Evolutionary conservation across 164 flowering plant species (phyloP), one percentile per base, ranked within the genome.

Genomic region (Sextonia rubra): DNA sequence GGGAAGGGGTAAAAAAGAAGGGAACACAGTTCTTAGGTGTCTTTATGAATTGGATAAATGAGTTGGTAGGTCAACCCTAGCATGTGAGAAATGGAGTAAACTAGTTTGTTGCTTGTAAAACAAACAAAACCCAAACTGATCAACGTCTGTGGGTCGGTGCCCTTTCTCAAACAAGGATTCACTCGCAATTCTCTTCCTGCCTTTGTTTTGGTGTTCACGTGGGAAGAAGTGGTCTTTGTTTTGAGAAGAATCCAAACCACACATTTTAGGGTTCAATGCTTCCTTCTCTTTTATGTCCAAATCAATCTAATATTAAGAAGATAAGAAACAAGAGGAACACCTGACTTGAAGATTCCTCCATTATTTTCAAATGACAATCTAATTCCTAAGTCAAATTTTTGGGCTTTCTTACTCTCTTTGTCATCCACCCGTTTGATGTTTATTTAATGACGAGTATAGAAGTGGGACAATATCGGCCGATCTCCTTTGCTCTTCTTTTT

Each of bases 81-180:
- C 90, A 86, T 84, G 89, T 86, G 89, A 79, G 49, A 68, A 68
- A 76, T 79, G 48, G 77, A 82, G 83, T 81, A 69, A 78, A 78
- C 23, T 44, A 75, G 69, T 26, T 29, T 66, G 74, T 79, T 56
- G 64, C 72, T 71, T 61, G 64, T 61, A n/a, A 61, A 61, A 61
- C 64, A 61, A 25, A 61, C 64, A 12, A 61, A 25, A 12, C 26
- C 22, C 24, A 75, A 32, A 69, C 64, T 22, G 56, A 56, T 60
- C 1, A 70, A 23, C 27, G 18, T 48, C 9, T 23, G 72, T 23
- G 58, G n/a, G 61, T 70, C 72, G 62, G 77, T 73, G 78, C 64
- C 61, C 27, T 60, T 29, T 65, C 68, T 5, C 25, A 64, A 47
- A 23, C 56, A 11, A 69, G 12, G 23, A 55, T 18, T 52, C 27